Conservation (phyloP, 2,329 filamentous ascomycete genomes). For the Aaosphaeria arxii region DNA sequence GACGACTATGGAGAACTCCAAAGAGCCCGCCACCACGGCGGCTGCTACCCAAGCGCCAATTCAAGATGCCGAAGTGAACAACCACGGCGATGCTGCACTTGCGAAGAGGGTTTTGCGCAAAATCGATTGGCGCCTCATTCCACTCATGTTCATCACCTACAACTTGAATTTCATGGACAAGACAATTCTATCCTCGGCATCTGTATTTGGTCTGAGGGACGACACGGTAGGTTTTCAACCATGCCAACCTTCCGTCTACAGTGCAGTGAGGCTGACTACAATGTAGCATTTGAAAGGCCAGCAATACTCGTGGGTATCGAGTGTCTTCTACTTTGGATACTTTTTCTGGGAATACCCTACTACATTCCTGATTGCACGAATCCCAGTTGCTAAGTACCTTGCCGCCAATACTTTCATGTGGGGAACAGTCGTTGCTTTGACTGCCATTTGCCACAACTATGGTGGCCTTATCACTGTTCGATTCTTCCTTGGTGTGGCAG, state of each 20-base stretch:
- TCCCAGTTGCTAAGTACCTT: constrained; percentile 23
- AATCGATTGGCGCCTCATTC: constrained; percentile 56
- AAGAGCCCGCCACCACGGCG: too few species aligned
- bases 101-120: constrained; percentile 48
- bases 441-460: constrained; percentile 13
- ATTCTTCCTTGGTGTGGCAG: constrained; percentile 14
- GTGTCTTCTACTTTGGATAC: constrained; percentile 53
- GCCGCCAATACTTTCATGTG: constrained; percentile 14
- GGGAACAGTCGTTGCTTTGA: constrained; percentile 39
- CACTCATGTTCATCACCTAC: constrained; percentile 57
- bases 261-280: neutral
- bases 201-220: constrained; percentile 51
- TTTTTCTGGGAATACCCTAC: constrained; percentile 21
- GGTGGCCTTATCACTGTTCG: constrained; percentile 11
- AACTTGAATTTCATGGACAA: constrained; percentile 64
- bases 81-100: constrained; percentile 1
- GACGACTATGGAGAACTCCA: too few species aligned
- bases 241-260: neutral
- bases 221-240: constrained; percentile 7
- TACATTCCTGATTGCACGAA: constrained; percentile 13
- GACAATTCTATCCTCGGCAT: constrained; percentile 46
- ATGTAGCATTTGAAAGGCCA: constrained; percentile 47
- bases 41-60: neutral
- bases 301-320: constrained; percentile 58
- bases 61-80: neutral